phyloP scores from a whole-genome alignment of 345 rosid species.

The Dimocarpus longan region DNA sequence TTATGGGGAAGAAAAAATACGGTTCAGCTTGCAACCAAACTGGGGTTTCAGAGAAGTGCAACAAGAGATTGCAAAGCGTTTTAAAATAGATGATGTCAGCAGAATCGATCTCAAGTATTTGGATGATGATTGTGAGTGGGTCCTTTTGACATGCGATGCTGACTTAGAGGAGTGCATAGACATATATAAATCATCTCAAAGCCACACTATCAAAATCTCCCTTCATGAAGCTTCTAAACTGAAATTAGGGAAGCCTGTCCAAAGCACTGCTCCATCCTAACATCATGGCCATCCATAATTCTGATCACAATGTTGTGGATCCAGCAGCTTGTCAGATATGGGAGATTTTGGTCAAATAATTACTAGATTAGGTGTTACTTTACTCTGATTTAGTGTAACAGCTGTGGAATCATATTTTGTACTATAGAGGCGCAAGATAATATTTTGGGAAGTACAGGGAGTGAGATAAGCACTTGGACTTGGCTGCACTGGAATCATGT shows the following conservation, averaged over 20 bases:
- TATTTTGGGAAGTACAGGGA: not conserved
- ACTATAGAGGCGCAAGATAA: not conserved
- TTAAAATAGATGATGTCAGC: constrained; percentile 44
- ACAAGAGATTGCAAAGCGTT: constrained; percentile 62
- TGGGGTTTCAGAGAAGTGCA: constrained; percentile 56
- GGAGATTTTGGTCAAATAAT: constrained; percentile 8
- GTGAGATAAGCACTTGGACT: not conserved
- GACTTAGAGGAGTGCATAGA: constrained; percentile 91
- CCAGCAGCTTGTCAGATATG: constrained; percentile 8
- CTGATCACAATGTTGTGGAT: not conserved
- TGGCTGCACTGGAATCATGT: not conserved
- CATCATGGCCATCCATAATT: not conserved
- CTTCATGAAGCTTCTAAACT: constrained; percentile 44
- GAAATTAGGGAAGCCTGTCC: constrained; percentile 34
- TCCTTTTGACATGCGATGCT: constrained; percentile 68
- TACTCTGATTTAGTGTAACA: not conserved
- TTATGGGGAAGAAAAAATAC: constrained; percentile 61
- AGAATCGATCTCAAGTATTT: constrained; percentile 58
- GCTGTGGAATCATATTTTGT: not conserved
- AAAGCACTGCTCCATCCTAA: constrained; percentile 30
- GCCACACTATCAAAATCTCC: constrained; percentile 59
- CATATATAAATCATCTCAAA: constrained; percentile 48
- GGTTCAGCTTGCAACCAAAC: constrained; percentile 60
- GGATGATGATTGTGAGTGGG: constrained; percentile 76
- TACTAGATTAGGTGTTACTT: not conserved